Base-by-base conservation (phyloP, 345 rosid genomes). In the Eutrema japonicum region DNA sequence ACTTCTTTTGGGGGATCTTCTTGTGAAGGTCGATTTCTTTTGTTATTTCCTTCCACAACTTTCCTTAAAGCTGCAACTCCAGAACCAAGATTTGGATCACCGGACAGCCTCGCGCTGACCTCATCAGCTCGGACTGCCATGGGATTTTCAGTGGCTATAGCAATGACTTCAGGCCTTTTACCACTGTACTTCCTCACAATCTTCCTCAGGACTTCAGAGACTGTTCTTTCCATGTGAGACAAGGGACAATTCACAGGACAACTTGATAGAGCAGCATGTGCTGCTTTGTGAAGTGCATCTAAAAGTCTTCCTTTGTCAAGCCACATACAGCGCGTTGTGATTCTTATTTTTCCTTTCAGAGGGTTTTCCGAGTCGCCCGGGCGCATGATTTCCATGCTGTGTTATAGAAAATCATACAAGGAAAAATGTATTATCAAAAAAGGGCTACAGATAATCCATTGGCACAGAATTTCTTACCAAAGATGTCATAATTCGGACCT, bases 241-340 rank as follows among this genome's bases (percentile, higher is more conserved):
- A 92, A 83, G 73, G 97, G 97, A 76, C 96, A 85, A 36, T 73
- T 88, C 67, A 86, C 88, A 35, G 97, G 96, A 83, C 96, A 92
- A 70, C 96, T 92, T 53, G 96, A 88, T 38, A 92, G 85, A 53
- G 97, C 81, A 60, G 94, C 99, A 77, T 88, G 91, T 43, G 99
- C 97, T 73, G 96, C 99, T 82, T 87, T 90, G 77, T 90, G 81
- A 54, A 95, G 92, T 55, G 92, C 92, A 72, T 92, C 96, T 58
- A 92, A 82, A 32, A 95, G 97, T 82, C 86, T 88, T 68, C 99
- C 96, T 78, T 92, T 92, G 79, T 95, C 99, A 71, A 95, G 87
- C 99, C 99, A 95, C 80, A 95, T 83, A 81, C 99, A 92, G 27
- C 97, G 89, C 8, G 99, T 95, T 14, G 97, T 88, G 80, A 95